These are phyloP conservation scores for Dacryopinax primogenitus DNA, from an alignment of 768 basidiomycete species.

Conservation along the genomic window DNA sequence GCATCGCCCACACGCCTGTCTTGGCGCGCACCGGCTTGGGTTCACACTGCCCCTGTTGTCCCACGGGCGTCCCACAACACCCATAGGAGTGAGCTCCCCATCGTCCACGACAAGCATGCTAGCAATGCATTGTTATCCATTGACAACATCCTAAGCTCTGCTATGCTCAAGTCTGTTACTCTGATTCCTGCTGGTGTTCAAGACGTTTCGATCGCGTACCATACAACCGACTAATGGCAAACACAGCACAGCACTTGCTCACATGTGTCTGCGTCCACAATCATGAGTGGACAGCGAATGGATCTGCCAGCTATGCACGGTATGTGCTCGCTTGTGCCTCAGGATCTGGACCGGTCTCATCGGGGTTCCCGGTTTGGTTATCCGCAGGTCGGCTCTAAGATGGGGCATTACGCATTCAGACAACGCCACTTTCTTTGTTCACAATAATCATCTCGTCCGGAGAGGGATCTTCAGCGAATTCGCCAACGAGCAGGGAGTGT, in stretches of 20 bases:
- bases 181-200: background rate
- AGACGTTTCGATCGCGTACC: background rate
- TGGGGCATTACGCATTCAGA: constrained; percentile 6
- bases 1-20: too few species aligned
- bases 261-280: background rate
- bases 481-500: background rate
- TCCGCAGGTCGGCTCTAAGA: background rate
- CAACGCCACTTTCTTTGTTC: constrained; percentile 2
- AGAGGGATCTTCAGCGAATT: background rate
- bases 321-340: background rate
- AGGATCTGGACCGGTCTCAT: background rate
- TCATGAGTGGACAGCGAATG: background rate
- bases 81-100: background rate
- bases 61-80: background rate
- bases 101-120: background rate
- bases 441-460: constrained; percentile 4
- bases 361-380: background rate
- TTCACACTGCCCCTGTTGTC: background rate
- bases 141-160: background rate
- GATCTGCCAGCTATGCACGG: constrained; percentile 7
- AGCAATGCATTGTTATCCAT: background rate
- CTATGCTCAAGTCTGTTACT: background rate
- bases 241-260: background rate
- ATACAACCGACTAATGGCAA: background rate
- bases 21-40: background rate